Percentiles rank a stretch among this genome's conserved stretches.
Evolutionary conservation across 371 early-diverging fungal species (phyloP).

Genomic region (Rhizopus sp.): DNA sequence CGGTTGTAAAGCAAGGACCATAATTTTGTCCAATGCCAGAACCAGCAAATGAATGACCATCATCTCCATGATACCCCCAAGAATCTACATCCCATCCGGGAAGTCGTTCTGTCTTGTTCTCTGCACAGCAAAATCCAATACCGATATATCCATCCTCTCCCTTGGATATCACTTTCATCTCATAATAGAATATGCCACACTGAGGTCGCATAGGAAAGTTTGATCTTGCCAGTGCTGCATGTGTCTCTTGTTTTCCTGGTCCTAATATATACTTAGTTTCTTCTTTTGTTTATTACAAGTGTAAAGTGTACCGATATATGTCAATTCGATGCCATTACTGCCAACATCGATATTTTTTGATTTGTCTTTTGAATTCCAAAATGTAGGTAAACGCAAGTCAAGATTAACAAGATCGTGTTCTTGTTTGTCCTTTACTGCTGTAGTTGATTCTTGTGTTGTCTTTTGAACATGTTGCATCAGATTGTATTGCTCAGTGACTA

Average conservation of each 20-base stretch:
- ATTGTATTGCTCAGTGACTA: conserved; percentile 32
- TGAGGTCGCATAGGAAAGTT: conserved; percentile 85
- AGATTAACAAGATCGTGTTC: conserved; percentile 19
- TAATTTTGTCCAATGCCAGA: conserved; percentile 80
- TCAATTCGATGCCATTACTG: conserved; percentile 54
- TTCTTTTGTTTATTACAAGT: neutral
- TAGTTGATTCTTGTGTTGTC: neutral
- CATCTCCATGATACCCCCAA: conserved; percentile 94
- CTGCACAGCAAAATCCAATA: conserved; percentile 74
- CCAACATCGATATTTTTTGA: conserved; percentile 57
- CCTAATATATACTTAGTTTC: conserved; percentile 49
- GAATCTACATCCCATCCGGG: conserved; percentile 84
- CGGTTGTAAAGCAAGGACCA: conserved; percentile 91
- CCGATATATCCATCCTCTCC: conserved; percentile 94
- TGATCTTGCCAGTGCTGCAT: conserved; percentile 85
- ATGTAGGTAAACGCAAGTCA: conserved; percentile 55
- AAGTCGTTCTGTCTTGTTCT: conserved; percentile 60
- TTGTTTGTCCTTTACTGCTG: conserved; percentile 4
- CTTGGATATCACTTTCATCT: conserved; percentile 81
- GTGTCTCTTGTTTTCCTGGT: conserved; percentile 74
- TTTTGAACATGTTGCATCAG: conserved; percentile 11
- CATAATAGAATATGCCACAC: conserved; percentile 91
- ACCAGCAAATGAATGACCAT: conserved; percentile 84
- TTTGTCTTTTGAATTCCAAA: conserved; percentile 69
- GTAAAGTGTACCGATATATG: conserved; percentile 52